These are phyloP conservation scores for Teunomyces kruisii DNA, from an alignment of 805 yeast genomes.

Conservation along the genomic window DNA sequence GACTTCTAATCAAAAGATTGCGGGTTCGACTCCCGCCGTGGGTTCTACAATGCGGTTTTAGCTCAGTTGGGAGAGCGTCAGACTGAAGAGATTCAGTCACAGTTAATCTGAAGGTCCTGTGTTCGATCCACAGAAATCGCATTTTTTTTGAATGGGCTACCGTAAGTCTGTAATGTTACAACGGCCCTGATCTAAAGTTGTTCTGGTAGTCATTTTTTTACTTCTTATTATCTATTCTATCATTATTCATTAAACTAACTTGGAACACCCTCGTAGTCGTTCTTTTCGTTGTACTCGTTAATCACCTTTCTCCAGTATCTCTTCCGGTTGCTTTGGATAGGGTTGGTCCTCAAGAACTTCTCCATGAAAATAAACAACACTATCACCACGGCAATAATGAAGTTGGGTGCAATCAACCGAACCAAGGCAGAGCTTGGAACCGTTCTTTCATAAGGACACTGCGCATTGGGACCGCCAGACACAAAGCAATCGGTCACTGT, in stretches of 20 bases:
- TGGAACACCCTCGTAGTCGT: constrained; percentile 87
- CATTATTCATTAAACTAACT: constrained; percentile 38
- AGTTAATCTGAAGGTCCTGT: constrained; percentile 78
- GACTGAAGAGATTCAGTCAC: constrained; percentile 35
- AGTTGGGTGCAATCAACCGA: constrained; percentile 65
- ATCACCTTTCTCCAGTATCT: constrained; percentile 61
- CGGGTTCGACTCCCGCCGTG: constrained; percentile 61
- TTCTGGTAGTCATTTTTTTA: constrained; percentile 7
- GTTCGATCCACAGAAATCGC: constrained; percentile 84
- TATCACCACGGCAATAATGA: constrained; percentile 54
- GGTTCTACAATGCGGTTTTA: constrained; percentile 34
- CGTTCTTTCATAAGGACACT: constrained; percentile 72
- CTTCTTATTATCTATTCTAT: constrained; percentile 6
- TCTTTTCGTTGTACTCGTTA: constrained; percentile 52
- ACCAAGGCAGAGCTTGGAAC: constrained; percentile 57
- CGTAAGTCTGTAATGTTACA: too few species aligned
- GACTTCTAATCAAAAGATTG: constrained; percentile 66
- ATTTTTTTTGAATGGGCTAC: constrained; percentile 20
- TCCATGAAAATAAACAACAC: constrained; percentile 52
- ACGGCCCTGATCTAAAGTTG: too few species aligned
- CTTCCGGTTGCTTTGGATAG: constrained; percentile 69
- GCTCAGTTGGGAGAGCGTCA: constrained; percentile 43
- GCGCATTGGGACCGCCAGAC: constrained; percentile 71
- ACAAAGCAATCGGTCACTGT: constrained; percentile 80
- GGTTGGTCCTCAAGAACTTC: constrained; percentile 55